Evolutionary conservation across 2,329 filamentous ascomycete species (phyloP).

Genomic region (Epichloe bromicola): DNA sequence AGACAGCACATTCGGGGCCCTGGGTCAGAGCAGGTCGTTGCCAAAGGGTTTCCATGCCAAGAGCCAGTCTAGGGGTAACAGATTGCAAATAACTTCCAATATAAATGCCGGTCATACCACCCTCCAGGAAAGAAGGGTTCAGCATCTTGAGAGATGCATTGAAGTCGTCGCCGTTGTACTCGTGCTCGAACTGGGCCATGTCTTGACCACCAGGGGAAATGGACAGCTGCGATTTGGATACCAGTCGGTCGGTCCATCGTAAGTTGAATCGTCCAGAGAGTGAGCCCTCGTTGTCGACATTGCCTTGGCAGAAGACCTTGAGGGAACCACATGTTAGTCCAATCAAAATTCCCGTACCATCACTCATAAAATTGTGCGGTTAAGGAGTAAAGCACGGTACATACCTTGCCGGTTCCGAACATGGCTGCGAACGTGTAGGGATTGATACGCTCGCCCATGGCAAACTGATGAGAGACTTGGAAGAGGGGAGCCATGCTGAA

Average conservation of each 20-base stretch:
- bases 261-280: slow-evolving; percentile 87
- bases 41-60: slow-evolving; percentile 90
- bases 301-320: slow-evolving; percentile 90
- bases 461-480: slow-evolving; percentile 94
- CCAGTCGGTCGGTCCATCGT: slow-evolving; percentile 67
- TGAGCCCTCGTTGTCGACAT: slow-evolving; percentile 82
- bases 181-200: slow-evolving; percentile 88
- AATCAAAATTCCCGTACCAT: too few relatives aligned
- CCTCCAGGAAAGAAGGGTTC: slow-evolving; percentile 89
- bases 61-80: slow-evolving; percentile 70
- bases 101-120: slow-evolving; percentile 85
- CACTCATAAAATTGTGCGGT: background rate
- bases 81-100: slow-evolving; percentile 94
- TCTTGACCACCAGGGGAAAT: slow-evolving; percentile 67
- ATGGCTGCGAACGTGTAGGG: slow-evolving; percentile 92
- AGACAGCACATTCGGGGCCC: slow-evolving; percentile 81
- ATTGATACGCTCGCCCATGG: slow-evolving; percentile 83
- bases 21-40: slow-evolving; percentile 73
- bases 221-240: slow-evolving; percentile 80
- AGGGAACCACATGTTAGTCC: background rate
- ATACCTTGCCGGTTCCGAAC: slow-evolving; percentile 84
- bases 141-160: slow-evolving; percentile 84
- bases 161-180: slow-evolving; percentile 90
- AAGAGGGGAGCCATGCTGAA: slow-evolving; percentile 91
- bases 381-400: slow-evolving; percentile 1